Conservation (phyloP, 1,284 basidiomycete species). For the Pyrrhoderma lamaoense region DNA sequence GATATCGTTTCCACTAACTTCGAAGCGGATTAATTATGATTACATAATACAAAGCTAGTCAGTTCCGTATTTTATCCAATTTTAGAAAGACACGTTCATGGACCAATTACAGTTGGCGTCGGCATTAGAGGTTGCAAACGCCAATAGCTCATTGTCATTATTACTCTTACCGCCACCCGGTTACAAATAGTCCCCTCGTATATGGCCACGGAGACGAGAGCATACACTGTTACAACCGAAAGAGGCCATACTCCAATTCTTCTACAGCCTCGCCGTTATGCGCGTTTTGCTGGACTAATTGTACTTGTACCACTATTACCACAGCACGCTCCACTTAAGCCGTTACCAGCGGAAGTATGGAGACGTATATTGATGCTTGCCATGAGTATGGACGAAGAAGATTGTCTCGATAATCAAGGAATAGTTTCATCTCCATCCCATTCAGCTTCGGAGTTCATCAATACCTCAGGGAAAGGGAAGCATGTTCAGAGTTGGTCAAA, state of each 20-base stretch:
- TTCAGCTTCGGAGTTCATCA: not conserved
- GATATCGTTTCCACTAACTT: no score
- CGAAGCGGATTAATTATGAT: no score
- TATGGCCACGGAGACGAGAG: conserved; percentile 10
- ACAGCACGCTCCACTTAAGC: conserved; percentile 37
- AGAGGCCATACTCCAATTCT: conserved; percentile 22
- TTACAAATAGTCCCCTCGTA: no score
- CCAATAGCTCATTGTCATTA: no score
- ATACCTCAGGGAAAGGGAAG: conserved; percentile 15
- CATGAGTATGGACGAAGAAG: conserved; percentile 24
- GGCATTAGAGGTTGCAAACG: no score
- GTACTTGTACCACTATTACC: conserved; percentile 65
- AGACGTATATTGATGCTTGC: conserved; percentile 48
- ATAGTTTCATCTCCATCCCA: no score
- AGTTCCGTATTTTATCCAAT: no score
- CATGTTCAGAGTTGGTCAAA: conserved; percentile 19
- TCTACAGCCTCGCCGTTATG: conserved; percentile 35
- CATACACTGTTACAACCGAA: conserved; percentile 1
- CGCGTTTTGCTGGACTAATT: conserved; percentile 44
- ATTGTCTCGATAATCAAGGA: not conserved
- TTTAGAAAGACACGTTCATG: no score
- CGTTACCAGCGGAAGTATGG: conserved; percentile 70
- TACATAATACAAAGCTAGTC: not conserved
- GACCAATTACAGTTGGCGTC: no score
- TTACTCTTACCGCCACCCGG: no score